Evolutionary conservation across 2,329 filamentous ascomycete genomes (phyloP).

Genomic region (Trichoderma hamatum): DNA sequence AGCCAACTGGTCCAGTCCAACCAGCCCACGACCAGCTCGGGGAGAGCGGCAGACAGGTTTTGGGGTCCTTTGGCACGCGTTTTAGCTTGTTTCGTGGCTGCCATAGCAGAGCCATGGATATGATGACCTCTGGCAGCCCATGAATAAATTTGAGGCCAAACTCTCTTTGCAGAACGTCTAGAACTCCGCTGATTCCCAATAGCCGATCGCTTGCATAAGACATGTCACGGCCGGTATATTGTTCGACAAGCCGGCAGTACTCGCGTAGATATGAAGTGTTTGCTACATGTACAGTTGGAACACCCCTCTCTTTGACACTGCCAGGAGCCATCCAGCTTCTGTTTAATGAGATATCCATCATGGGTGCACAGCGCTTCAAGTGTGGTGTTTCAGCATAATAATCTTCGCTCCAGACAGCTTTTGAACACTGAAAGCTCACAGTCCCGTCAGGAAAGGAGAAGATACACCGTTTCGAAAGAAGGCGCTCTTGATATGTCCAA

Average conservation of each 20-base stretch:
- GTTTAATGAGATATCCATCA: slow-evolving; percentile 23
- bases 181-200: slow-evolving; percentile 7
- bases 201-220: slow-evolving; percentile 20
- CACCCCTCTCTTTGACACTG: neutral
- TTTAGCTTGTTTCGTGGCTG: slow-evolving; percentile 20
- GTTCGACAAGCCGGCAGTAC: slow-evolving; percentile 10
- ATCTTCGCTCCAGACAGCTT: slow-evolving; percentile 18
- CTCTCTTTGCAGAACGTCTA: slow-evolving; percentile 11
- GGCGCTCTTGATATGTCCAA: slow-evolving; percentile 24
- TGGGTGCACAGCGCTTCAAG: slow-evolving; percentile 14
- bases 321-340: slow-evolving; percentile 22
- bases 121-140: slow-evolving; percentile 7
- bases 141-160: slow-evolving; percentile 12
- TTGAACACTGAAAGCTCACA: slow-evolving; percentile 22
- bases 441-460: slow-evolving; percentile 20
- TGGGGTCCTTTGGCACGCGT: neutral
- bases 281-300: slow-evolving; percentile 12
- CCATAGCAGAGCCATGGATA: slow-evolving; percentile 17
- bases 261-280: slow-evolving; percentile 12
- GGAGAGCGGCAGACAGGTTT: neutral
- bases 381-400: slow-evolving; percentile 6
- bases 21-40: slow-evolving; percentile 25
- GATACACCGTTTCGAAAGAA: slow-evolving; percentile 18
- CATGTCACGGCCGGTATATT: slow-evolving; percentile 16
- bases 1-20: slow-evolving; percentile 21